These are phyloP conservation scores for Yarrowia sp. DNA, from an alignment of 805 yeast species.

Conservation along the genomic window DNA sequence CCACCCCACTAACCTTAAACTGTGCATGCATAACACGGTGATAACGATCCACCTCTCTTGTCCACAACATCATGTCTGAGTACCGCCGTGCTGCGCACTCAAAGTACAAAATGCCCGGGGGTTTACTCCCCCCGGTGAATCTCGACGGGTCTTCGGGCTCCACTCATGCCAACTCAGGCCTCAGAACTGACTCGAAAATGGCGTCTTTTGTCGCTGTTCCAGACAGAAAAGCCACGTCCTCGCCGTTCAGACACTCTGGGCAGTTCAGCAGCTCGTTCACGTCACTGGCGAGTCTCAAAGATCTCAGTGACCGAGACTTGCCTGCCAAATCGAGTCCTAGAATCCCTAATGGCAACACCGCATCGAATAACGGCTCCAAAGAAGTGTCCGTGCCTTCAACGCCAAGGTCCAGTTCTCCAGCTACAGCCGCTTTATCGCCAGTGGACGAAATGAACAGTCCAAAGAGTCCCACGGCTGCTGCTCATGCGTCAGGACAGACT, in stretches of 20 bases:
- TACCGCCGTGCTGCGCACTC: slow-evolving; percentile 18
- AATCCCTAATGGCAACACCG: neutral
- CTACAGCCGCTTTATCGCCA: slow-evolving; percentile 11
- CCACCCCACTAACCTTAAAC: too few species aligned
- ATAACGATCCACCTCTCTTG: neutral
- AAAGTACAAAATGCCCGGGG: slow-evolving; percentile 21
- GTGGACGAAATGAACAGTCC: slow-evolving; percentile 24
- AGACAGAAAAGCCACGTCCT: slow-evolving; percentile 6
- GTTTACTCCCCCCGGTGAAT: slow-evolving; percentile 16
- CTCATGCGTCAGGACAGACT: slow-evolving; percentile 1
- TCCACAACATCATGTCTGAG: slow-evolving; percentile 3
- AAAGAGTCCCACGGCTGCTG: slow-evolving; percentile 9
- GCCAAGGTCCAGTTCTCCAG: neutral
- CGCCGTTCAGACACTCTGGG: slow-evolving; percentile 3
- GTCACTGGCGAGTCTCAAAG: slow-evolving; percentile 15
- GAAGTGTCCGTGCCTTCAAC: neutral
- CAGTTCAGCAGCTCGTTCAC: slow-evolving; percentile 24
- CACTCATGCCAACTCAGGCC: neutral
- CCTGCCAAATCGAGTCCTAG: neutral
- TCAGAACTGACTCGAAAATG: slow-evolving; percentile 5
- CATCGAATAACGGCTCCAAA: neutral
- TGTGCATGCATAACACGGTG: neutral
- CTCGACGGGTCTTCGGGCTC: neutral
- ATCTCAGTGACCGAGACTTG: neutral
- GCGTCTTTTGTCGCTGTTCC: slow-evolving; percentile 20